Conservation (phyloP, 768 basidiomycete species). For the Podaxis pistillaris region DNA sequence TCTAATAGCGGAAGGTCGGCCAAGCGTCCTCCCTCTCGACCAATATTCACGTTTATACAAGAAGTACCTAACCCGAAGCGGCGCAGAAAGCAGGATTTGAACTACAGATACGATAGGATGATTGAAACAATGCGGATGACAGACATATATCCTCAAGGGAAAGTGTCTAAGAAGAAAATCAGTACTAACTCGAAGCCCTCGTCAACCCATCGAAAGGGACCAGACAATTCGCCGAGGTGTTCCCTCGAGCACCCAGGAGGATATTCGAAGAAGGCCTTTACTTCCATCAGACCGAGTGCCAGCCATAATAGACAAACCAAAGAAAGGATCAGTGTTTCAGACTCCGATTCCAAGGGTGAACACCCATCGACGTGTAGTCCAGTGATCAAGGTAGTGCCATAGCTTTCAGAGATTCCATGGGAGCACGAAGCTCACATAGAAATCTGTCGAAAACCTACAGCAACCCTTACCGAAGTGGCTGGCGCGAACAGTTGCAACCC, state of each 20-base stretch:
- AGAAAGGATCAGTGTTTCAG: not conserved
- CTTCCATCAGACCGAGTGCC: not conserved
- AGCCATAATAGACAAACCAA: not conserved
- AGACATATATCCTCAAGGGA: constrained; percentile 17
- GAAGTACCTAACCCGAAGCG: constrained; percentile 38
- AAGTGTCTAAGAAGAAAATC: not conserved
- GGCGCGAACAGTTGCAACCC: constrained; percentile 44
- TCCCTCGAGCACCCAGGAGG: not conserved
- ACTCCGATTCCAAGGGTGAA: not conserved
- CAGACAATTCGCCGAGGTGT: not conserved
- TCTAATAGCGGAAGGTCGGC: constrained; percentile 3
- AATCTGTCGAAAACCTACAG: constrained; percentile 19
- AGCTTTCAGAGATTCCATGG: not conserved
- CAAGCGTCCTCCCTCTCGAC: not conserved
- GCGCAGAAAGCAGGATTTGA: constrained; percentile 45
- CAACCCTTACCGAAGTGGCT: constrained; percentile 57
- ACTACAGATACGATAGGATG: constrained; percentile 67
- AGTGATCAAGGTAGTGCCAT: not conserved
- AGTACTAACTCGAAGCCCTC: constrained; percentile 2
- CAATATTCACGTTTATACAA: constrained; percentile 3
- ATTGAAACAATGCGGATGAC: constrained; percentile 50
- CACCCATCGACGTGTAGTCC: not conserved
- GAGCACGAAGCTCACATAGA: not conserved
- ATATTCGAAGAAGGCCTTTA: not conserved
- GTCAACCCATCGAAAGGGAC: constrained; percentile 7